Evolutionary conservation across 768 basidiomycete genomes (phyloP).

Genomic region (Hortiboletus campestris): DNA sequence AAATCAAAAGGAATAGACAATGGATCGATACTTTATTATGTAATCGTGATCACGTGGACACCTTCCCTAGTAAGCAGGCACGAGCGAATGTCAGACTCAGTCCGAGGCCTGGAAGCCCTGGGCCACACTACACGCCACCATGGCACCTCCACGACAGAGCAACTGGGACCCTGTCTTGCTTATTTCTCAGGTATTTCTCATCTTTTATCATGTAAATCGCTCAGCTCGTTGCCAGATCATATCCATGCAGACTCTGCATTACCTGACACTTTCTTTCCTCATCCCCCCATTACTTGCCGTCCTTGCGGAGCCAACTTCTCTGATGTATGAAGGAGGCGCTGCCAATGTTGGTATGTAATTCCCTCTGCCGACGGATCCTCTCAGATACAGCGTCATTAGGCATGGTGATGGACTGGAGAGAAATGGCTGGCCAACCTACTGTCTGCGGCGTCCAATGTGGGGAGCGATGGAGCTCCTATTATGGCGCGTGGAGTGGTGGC

Average conservation of each 20-base stretch:
- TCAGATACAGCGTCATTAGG: conserved; percentile 38
- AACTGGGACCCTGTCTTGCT: conserved; percentile 91
- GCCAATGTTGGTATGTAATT: conserved; percentile 66
- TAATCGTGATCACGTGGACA: conserved; percentile 15
- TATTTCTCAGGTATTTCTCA: conserved; percentile 68
- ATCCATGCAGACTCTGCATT: conserved; percentile 90
- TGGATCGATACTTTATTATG: conserved; percentile 12
- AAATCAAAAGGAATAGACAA: conserved; percentile 11
- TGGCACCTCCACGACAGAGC: conserved; percentile 40
- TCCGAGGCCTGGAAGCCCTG: background rate
- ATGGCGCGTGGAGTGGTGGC: conserved; percentile 80
- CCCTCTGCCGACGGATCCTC: background rate
- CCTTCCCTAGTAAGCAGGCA: background rate
- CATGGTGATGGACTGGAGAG: conserved; percentile 97
- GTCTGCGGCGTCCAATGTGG: conserved; percentile 63
- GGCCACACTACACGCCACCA: conserved; percentile 10
- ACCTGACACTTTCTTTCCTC: conserved; percentile 81
- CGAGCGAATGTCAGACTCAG: background rate
- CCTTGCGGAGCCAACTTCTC: conserved; percentile 70
- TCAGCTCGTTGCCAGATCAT: conserved; percentile 63
- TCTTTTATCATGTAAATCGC: background rate
- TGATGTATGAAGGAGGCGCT: conserved; percentile 74
- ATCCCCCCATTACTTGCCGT: conserved; percentile 74
- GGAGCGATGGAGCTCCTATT: conserved; percentile 62
- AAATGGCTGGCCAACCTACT: conserved; percentile 86